Conservation (phyloP, 805 yeast genomes). For the Teunomyces stri region DNA sequence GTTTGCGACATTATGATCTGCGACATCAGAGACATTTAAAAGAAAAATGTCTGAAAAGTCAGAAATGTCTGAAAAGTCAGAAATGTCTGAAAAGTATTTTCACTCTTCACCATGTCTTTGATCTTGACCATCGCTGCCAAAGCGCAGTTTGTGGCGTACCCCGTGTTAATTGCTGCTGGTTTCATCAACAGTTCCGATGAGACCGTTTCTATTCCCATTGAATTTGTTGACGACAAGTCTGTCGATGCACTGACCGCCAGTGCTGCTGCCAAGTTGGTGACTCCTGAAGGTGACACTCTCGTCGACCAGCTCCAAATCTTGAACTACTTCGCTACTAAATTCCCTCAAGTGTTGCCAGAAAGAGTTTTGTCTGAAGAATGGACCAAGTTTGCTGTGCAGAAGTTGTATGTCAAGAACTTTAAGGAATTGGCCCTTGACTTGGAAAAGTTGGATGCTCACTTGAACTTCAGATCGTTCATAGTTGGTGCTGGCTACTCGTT, state of each 20-base stretch:
- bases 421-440: slow-evolving; percentile 75
- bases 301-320: slow-evolving; percentile 47
- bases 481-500: slow-evolving; percentile 63
- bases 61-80: no score
- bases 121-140: slow-evolving; percentile 74
- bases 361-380: slow-evolving; percentile 48
- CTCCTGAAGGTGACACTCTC: slow-evolving; percentile 42
- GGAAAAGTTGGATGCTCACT: slow-evolving; percentile 76
- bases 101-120: slow-evolving; percentile 35
- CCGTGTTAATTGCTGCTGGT: slow-evolving; percentile 74
- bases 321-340: slow-evolving; percentile 47
- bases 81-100: neutral
- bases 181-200: slow-evolving; percentile 53
- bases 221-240: slow-evolving; percentile 67
- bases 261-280: slow-evolving; percentile 42
- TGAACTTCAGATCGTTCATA: slow-evolving; percentile 81
- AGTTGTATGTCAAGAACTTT: slow-evolving; percentile 80
- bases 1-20: no score
- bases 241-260: slow-evolving; percentile 35
- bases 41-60: neutral
- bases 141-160: slow-evolving; percentile 80
- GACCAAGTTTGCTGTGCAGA: slow-evolving; percentile 64
- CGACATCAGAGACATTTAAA: no score
- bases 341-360: slow-evolving; percentile 42
- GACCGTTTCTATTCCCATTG: slow-evolving; percentile 51